Conservation (phyloP, 1,139 yeast species). For the Suhomyces guaymorum region DNA sequence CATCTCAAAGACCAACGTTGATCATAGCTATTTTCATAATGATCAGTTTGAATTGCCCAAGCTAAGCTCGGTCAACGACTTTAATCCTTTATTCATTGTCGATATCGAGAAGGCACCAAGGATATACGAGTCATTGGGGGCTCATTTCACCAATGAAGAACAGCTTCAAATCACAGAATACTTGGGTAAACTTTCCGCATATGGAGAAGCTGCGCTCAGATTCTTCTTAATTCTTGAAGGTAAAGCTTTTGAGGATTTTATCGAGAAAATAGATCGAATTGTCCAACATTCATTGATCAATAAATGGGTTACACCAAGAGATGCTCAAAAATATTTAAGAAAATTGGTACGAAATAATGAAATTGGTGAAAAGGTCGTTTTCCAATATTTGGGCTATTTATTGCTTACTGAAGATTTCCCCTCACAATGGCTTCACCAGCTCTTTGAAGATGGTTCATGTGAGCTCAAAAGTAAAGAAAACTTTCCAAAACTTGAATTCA, state of each 20-base stretch:
- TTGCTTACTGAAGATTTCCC: slow-evolving; percentile 11
- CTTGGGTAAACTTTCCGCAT: slow-evolving; percentile 2
- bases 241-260: slow-evolving; percentile 1
- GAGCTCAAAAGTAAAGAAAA: neutral
- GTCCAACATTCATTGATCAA: slow-evolving; percentile 5
- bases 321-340: slow-evolving; percentile 2
- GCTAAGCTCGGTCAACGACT: slow-evolving; percentile 3
- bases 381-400: slow-evolving; percentile 14
- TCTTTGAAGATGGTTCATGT: neutral
- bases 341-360: slow-evolving; percentile 2
- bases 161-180: neutral
- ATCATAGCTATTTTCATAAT: too few species aligned
- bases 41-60: slow-evolving; percentile 10
- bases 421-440: slow-evolving; percentile 10
- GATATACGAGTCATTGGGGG: neutral
- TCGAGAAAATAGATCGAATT: neutral
- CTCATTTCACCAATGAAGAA: neutral
- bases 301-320: slow-evolving; percentile 2
- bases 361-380: slow-evolving; percentile 10
- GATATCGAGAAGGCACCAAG: slow-evolving; percentile 5
- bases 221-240: slow-evolving; percentile 7
- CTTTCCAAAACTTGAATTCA: slow-evolving; percentile 4
- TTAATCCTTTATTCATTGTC: slow-evolving; percentile 13
- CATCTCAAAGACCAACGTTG: too few species aligned
- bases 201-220: slow-evolving; percentile 8